Base-by-base conservation (phyloP, 768 basidiomycete species). In the Lyophyllum atratum region DNA sequence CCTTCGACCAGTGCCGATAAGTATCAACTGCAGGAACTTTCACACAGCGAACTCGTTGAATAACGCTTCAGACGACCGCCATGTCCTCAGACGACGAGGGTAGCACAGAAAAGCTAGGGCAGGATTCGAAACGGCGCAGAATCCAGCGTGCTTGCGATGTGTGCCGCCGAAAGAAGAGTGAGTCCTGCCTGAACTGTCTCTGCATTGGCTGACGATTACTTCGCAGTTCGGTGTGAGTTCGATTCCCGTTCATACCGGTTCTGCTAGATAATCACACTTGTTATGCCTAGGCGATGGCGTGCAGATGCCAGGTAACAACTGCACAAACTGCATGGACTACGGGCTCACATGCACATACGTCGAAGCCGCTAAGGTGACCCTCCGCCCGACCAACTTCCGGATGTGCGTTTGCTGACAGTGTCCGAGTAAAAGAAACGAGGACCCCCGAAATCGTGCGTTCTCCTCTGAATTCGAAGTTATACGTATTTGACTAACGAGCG, bases 121-220 rank as follows among this genome's bases (percentile, higher is more conserved):
- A 37, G 34, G 48, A 42, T 8, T 21, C 52, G 14, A 63, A 57
- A 78, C 88, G 87, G 65, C 75, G 89, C 28, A 78, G 84, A 58
- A 80, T 91, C 45, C 86, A 89, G 69, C 74, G 91, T 29, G 91
- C 91, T 11, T 94, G 92, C 68, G 92, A 93, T 67, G 81, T 85
- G 0, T 94, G 92, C 70, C 78, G 92, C 40, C 77, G 89, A 59
- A 93, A 93, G 78, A 95, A 95, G 74, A 85, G 90, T 88, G 51
- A 61, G 83, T 72, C 17, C 11, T 17, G 37, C 25, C 12, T 28
- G 6, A 17, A 22, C 14, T 37, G 28, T 49, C 46, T 56, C 46
- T 19, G 25, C 26, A 54, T 46, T 25, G 43, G 19, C 28, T 47
- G n/a, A 47, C 46, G 9, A 8, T 29, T 60, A 39, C 26, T 22